Percentiles rank a stretch among this genome's conserved stretches.
phyloP scores from a whole-genome alignment of 169 alveolate species.

The Cryptosporidium meleagridis region DNA sequence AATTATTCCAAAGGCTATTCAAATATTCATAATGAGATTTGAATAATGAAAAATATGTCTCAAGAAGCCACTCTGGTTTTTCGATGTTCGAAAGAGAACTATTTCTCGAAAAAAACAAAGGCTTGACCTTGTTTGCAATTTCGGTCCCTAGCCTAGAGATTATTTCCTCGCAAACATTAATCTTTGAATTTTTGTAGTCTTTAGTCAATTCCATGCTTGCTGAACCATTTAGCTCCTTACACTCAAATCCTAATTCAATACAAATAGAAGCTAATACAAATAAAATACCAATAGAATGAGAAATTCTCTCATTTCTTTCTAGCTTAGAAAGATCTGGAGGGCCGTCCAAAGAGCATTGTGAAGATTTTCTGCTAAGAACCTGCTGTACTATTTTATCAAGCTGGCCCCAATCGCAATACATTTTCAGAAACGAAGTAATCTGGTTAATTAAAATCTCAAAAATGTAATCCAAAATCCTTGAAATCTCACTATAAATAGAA shows the following conservation, averaged over 20 bases:
- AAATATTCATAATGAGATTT: constrained; percentile 37
- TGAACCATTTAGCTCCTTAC: not conserved
- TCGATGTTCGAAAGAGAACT: constrained; percentile 35
- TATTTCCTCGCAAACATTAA: not conserved
- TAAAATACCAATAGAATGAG: constrained; percentile 1
- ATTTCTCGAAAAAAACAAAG: constrained; percentile 58
- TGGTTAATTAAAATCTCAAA: constrained; percentile 2
- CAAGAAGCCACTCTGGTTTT: constrained; percentile 69
- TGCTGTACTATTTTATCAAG: constrained; percentile 48
- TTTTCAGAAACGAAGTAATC: not conserved
- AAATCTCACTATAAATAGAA: not conserved
- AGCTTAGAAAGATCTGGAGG: not conserved
- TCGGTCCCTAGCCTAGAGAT: constrained; percentile 8
- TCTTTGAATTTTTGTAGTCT: not conserved
- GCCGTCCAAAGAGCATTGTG: not conserved
- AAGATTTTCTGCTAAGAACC: not conserved
- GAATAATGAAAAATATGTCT: constrained; percentile 39
- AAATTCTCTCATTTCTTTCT: constrained; percentile 13
- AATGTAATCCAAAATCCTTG: constrained; percentile 7
- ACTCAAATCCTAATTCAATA: not conserved
- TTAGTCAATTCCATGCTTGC: not conserved
- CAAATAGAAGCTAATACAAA: constrained; percentile 10
- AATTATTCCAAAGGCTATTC: constrained; percentile 19
- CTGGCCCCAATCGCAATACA: constrained; percentile 62
- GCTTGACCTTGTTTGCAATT: constrained; percentile 9